phyloP scores from a whole-genome alignment of 1,284 basidiomycete genomes.

The Cutaneotrichosporon sp. region DNA sequence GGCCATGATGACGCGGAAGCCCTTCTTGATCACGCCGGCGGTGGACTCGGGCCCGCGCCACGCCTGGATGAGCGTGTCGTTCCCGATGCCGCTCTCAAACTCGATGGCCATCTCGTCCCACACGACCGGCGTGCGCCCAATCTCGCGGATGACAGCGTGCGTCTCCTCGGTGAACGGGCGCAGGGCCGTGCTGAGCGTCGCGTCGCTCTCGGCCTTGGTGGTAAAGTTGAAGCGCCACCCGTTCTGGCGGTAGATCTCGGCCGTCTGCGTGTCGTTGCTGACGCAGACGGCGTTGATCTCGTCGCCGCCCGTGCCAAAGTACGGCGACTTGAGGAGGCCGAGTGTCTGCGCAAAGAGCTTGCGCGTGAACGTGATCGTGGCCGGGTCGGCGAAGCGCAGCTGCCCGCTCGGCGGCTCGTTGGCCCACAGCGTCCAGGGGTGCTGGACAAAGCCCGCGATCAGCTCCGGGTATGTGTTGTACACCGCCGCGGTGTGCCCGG shows the following conservation, averaged over 20 bases:
- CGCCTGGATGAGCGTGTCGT: constrained; percentile 69
- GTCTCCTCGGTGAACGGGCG: constrained; percentile 63
- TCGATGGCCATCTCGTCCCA: constrained; percentile 64
- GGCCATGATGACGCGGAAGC: constrained; percentile 66
- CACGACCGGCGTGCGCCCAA: constrained; percentile 65
- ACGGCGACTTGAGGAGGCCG: constrained; percentile 46
- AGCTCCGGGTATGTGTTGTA: constrained; percentile 67
- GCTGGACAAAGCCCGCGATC: constrained; percentile 53
- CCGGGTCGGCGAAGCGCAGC: constrained; percentile 64
- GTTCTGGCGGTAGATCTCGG: constrained; percentile 39
- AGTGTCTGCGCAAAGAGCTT: constrained; percentile 55
- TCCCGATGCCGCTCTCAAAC: constrained; percentile 56
- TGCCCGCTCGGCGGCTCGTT: constrained; percentile 77
- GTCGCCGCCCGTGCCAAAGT: constrained; percentile 80
- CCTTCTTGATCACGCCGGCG: constrained; percentile 59
- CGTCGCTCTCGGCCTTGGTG: constrained; percentile 46
- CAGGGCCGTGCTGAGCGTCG: constrained; percentile 66
- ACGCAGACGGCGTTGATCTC: constrained; percentile 76
- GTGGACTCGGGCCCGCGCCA: constrained; percentile 64
- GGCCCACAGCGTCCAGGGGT: constrained; percentile 59
- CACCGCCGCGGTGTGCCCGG: constrained; percentile 66
- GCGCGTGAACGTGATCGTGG: constrained; percentile 57
- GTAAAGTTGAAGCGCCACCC: constrained; percentile 49
- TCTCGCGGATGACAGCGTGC: constrained; percentile 56
- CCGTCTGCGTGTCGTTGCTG: constrained; percentile 62